These are phyloP conservation scores for Hymenoscyphus occultus DNA, from an alignment of 2,329 filamentous ascomycete genomes.

Conservation along the genomic window DNA sequence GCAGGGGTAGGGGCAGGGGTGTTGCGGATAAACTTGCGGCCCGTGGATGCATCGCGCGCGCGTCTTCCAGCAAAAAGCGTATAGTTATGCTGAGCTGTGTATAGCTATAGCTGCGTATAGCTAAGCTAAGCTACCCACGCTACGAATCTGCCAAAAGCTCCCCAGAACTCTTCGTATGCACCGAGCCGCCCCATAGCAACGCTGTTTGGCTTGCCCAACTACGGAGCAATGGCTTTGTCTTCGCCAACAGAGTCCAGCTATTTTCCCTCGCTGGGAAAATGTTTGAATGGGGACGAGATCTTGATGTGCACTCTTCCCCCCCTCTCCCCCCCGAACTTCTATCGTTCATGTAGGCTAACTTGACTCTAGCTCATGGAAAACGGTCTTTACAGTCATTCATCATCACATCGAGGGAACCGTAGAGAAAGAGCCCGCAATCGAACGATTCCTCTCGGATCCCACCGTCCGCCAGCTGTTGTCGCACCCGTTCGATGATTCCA, in stretches of 20 bases:
- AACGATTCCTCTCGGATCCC: slow-evolving; percentile 67
- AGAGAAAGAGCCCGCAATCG: slow-evolving; percentile 54
- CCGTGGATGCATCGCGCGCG: slow-evolving; percentile 10
- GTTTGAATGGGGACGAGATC: slow-evolving; percentile 74
- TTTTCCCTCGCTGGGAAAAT: slow-evolving; percentile 81
- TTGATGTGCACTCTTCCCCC: slow-evolving; percentile 61
- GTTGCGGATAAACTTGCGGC: neutral
- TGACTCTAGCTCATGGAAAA: slow-evolving; percentile 56
- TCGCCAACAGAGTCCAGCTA: slow-evolving; percentile 67
- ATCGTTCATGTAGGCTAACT: slow-evolving; percentile 12
- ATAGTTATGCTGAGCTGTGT: neutral
- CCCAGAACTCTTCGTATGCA: slow-evolving; percentile 31
- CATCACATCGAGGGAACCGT: slow-evolving; percentile 56
- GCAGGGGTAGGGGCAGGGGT: too few species aligned
- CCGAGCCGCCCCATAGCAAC: slow-evolving; percentile 24
- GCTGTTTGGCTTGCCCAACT: slow-evolving; percentile 42
- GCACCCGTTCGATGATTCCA: slow-evolving; percentile 60
- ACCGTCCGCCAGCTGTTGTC: slow-evolving; percentile 67
- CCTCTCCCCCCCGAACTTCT: neutral
- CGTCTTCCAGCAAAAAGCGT: slow-evolving; percentile 23
- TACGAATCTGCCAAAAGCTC: slow-evolving; percentile 6
- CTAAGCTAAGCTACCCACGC: too few species aligned
- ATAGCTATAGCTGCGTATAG: slow-evolving; percentile 5
- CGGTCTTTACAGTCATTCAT: slow-evolving; percentile 54
- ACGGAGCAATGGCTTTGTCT: slow-evolving; percentile 64